Base-by-base conservation (phyloP, 148 eudicot genomes). In the Persicaria tinctoria region DNA sequence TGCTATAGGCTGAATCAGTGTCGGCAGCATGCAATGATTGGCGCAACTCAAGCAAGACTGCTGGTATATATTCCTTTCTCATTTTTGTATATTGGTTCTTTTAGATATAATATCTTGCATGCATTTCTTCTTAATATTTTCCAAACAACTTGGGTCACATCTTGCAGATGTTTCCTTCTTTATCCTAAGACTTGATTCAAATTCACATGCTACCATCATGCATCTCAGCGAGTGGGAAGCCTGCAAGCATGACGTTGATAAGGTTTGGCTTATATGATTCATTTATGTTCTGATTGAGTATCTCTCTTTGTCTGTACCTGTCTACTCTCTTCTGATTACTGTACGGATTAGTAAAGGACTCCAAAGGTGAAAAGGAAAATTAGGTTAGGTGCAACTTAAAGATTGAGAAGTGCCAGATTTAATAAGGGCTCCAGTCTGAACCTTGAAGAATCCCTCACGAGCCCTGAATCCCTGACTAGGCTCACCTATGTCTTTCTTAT, bases 81-180 rank as follows among this genome's bases (percentile, higher is more conserved):
- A 56, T 18, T 64, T 23, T 16, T 44, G 46, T 77, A 68, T 38
- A 51, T 73, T 41, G 54, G 50, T 77, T n/a, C 49, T 17, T 63
- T 51, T 2, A 47, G 20, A 17, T 45, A 54, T 55, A 18, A 18
- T 27, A 18, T 64, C 1, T 14, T 62, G 18, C 48, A 10, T 27
- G 46, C 60, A 8, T 46, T 56, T 50, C 20, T 56, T 0, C 5
- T 2, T 74, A 41, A 41, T 11, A 13, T 45, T 7, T 46, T 11
- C 18, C 23, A 8, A 55, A 2, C 12, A 32, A 48, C 8, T 77
- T 80, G 56, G 75, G 74, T 77, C 44, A 68, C 74, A 70, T 47
- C 68, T 17, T 81, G 80, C 88, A 91, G 98, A 86, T 77, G 85
- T 91, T 75, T 93, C 97, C 46, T 90, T 87, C 80, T 91, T 94